Evolutionary conservation across 768 basidiomycete species (phyloP).

Genomic region (Mycena haematopus): DNA sequence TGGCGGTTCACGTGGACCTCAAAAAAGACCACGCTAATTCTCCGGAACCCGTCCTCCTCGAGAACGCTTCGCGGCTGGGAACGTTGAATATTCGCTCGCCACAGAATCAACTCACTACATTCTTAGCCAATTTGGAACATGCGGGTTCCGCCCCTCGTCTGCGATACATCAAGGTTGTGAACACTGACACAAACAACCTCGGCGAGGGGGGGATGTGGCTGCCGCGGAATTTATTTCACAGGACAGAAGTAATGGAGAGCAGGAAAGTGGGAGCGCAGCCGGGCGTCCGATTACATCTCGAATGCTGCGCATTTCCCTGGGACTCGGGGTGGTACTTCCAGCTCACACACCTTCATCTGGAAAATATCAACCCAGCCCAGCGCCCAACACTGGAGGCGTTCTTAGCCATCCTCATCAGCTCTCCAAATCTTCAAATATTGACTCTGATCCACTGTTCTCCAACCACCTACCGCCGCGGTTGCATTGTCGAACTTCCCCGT

Average conservation of each 20-base stretch:
- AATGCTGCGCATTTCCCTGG: slow-evolving; percentile 29
- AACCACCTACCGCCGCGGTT: slow-evolving; percentile 8
- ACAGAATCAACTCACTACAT: slow-evolving; percentile 10
- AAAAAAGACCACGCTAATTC: slow-evolving; percentile 10
- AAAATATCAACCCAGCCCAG: slow-evolving; percentile 15
- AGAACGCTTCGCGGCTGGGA: slow-evolving; percentile 20
- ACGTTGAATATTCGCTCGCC: slow-evolving; percentile 21
- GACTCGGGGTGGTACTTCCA: slow-evolving; percentile 28
- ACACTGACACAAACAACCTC: slow-evolving; percentile 6
- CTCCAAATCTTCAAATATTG: slow-evolving; percentile 22
- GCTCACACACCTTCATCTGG: slow-evolving; percentile 24
- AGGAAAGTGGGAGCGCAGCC: slow-evolving; percentile 1
- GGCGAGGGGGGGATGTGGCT: slow-evolving; percentile 15
- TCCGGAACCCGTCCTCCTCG: slow-evolving; percentile 22
- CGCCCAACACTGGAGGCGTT: slow-evolving; percentile 21
- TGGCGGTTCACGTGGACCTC: slow-evolving; percentile 25
- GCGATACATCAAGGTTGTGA: slow-evolving; percentile 14
- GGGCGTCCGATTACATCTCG: slow-evolving; percentile 16
- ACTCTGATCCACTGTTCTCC: slow-evolving; percentile 13
- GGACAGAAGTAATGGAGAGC: slow-evolving; percentile 5
- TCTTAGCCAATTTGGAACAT: slow-evolving; percentile 21
- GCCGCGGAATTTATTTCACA: slow-evolving; percentile 21
- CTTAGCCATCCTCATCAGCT: slow-evolving; percentile 17
- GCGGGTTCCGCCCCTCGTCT: slow-evolving; percentile 20
- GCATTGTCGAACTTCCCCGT: slow-evolving; percentile 18